Evolutionary conservation across 768 basidiomycete species (phyloP).

Genomic region (Fomitopsis serialis): DNA sequence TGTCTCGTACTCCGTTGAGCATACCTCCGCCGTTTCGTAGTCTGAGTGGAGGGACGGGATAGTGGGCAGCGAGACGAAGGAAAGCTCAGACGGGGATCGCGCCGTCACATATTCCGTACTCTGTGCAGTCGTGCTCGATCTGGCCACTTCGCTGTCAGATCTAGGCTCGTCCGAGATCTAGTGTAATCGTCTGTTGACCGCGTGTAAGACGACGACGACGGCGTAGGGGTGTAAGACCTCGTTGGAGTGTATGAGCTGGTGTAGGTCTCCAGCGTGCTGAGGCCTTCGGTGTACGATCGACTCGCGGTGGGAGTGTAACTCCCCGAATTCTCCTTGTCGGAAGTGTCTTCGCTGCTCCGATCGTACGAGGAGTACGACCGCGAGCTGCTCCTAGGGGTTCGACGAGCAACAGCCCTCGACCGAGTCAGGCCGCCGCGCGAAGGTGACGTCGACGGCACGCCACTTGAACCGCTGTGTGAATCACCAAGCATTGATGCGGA

Average conservation of each 20-base stretch:
- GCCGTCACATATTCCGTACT: conserved; percentile 8
- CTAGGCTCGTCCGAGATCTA: conserved; percentile 3
- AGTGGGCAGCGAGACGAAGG: conserved; percentile 53
- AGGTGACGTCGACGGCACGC: conserved; percentile 39
- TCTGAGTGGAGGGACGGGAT: conserved; percentile 49
- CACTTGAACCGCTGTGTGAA: conserved; percentile 32
- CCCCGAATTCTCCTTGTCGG: conserved; percentile 54
- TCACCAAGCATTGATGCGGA: conserved; percentile 55
- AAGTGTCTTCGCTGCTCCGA: conserved; percentile 34
- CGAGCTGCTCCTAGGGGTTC: conserved; percentile 36
- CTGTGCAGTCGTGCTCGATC: not conserved
- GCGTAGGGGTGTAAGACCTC: conserved; percentile 14
- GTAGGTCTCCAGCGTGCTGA: conserved; percentile 25
- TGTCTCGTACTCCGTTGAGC: conserved; percentile 31
- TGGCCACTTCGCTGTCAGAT: not conserved
- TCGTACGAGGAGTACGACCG: conserved; percentile 36
- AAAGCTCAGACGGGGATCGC: conserved; percentile 25
- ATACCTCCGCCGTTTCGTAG: conserved; percentile 35
- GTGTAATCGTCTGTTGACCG: conserved; percentile 5
- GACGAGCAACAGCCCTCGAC: conserved; percentile 51
- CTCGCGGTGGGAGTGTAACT: conserved; percentile 13
- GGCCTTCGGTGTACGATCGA: conserved; percentile 6
- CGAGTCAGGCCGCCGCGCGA: conserved; percentile 49
- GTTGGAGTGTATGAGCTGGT: conserved; percentile 6
- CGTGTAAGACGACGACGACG: conserved; percentile 12